Evolutionary conservation across 495 filamentous ascomycete genomes (phyloP).

Genomic region (Penicillium bovifimosum): DNA sequence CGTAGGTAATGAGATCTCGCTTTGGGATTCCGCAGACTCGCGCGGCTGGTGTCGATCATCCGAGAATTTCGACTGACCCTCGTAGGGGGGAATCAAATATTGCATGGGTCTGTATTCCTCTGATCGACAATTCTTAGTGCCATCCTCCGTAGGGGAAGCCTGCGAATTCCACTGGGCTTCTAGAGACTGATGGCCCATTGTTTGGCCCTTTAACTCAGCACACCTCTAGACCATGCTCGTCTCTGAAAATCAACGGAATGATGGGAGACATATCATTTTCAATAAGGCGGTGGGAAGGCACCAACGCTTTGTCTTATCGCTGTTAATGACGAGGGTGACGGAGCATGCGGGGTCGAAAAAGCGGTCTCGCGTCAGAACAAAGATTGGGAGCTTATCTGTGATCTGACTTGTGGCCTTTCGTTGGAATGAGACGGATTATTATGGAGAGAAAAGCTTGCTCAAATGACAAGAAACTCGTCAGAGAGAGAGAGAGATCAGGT

Average conservation of each 20-base stretch:
- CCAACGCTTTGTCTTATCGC: background rate
- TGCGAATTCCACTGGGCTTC: background rate
- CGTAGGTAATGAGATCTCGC: background rate
- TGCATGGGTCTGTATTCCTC: background rate
- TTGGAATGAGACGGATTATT: no score
- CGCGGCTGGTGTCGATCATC: background rate
- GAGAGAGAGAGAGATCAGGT: no score
- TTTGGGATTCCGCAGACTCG: background rate
- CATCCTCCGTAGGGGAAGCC: background rate
- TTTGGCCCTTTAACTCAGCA: background rate
- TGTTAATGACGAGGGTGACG: background rate
- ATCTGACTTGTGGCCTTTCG: background rate
- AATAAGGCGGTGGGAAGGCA: background rate
- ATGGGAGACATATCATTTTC: background rate
- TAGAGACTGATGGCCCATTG: background rate
- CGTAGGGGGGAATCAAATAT: background rate
- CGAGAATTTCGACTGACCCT: background rate
- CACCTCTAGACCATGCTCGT: background rate
- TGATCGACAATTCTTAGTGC: background rate
- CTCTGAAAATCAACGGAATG: background rate
- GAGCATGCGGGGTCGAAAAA: constrained; percentile 5
- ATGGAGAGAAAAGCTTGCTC: no score
- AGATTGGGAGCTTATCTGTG: background rate
- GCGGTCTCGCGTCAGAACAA: background rate
- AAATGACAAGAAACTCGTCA: no score